phyloP scores from a whole-genome alignment of 371 early-diverging fungal species.

The Mortierella sp. region DNA sequence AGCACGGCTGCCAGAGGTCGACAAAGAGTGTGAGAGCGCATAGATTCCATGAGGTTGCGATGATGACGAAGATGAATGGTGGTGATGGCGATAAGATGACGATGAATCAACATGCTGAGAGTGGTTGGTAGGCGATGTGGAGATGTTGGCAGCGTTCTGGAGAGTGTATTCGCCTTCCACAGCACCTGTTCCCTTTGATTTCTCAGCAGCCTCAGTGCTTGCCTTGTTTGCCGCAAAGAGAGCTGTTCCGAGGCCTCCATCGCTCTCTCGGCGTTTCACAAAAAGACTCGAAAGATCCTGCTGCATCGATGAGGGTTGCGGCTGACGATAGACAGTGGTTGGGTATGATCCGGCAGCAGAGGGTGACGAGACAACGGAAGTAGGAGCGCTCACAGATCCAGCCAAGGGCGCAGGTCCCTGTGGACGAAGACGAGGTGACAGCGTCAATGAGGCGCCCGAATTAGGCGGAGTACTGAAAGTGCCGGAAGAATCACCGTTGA shows the following conservation, averaged over 20 bases:
- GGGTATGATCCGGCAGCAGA: conserved; percentile 18
- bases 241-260: conserved; percentile 28
- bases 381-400: conserved; percentile 23
- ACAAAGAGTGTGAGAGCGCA: conserved; percentile 1
- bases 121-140: conserved; percentile 8
- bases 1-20: conserved; percentile 28
- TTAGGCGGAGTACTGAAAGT: background rate
- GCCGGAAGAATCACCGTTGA: background rate
- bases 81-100: background rate
- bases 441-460: background rate
- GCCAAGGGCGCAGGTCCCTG: conserved; percentile 1
- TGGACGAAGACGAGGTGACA: conserved; percentile 25
- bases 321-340: conserved; percentile 16
- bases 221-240: conserved; percentile 14
- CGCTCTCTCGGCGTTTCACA: conserved; percentile 37
- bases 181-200: background rate
- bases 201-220: background rate
- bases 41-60: background rate
- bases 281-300: conserved; percentile 44
- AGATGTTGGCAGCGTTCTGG: conserved; percentile 18
- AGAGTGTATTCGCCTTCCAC: conserved; percentile 1
- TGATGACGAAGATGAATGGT: background rate
- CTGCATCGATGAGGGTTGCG: conserved; percentile 13
- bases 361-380: conserved; percentile 15
- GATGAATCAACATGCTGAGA: background rate